Base-by-base conservation (phyloP, 2,329 filamentous ascomycete genomes). In the Aureobasidium sp. region DNA sequence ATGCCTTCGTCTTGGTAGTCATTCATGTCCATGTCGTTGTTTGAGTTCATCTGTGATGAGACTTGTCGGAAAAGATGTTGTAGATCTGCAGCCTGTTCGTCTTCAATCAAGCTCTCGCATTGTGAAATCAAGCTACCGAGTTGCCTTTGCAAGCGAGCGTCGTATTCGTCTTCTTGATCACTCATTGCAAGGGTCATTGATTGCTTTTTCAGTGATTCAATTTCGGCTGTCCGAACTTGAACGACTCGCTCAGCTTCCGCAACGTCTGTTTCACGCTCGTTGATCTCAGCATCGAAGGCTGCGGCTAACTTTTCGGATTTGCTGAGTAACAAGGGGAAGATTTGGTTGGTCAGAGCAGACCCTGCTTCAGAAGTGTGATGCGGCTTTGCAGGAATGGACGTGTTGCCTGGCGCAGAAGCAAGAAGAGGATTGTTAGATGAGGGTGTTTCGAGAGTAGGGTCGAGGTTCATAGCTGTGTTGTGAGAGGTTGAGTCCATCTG, bases 251-350 rank as follows among this genome's bases (percentile, higher is more conserved):
- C 75, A 1, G 78, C 77, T 64, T 81, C 79, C 10, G 72, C 69
- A 0, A 75, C 70, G 64, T 81, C 79, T 3, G 72, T 72, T 58
- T 90, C 85, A 70, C 90, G 91, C 66, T 91, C 88, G 58, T 83
- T 81, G 68, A 90, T 84, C 71, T 93, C 88, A 32, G 87, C 83
- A 63, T 94, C 90, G 69, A 90, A 91, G 62, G 76, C 74, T 23
- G 69, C 66, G 5, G 79, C 77, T 26, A 81, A 69, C 56, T 74
- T 70, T 62, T 75, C 72, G 57, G 74, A 74, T 57, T 79, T 79
- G 46, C 46, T 62, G 74, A 73, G 83, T 2, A 82, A 66, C 76
- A 83, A 66, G 75, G 82, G 74, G 80, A 83, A 66, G 79, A 87
- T 70, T 84, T 86, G 66, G 79, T 83, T 67, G 81, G 85, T 78